Percentiles rank a stretch among this genome's conserved stretches.
phyloP scores from a whole-genome alignment of 495 filamentous ascomycete species.

The Penicillium macrosclerotiorum region DNA sequence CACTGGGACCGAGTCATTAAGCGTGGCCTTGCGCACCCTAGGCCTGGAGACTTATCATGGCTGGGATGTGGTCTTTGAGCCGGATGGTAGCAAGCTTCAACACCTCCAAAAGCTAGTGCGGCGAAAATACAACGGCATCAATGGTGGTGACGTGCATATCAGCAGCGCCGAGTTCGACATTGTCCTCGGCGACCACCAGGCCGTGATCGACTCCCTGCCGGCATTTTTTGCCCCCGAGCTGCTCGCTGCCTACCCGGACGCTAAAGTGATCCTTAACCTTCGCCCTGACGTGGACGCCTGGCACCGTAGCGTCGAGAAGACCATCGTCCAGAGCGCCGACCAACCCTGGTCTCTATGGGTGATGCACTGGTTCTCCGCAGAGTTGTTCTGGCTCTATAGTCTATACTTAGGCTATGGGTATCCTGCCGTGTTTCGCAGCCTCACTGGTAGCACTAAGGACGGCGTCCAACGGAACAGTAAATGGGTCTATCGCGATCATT shows the following conservation, averaged over 20 bases:
- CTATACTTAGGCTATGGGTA: background rate
- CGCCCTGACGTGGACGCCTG: too few relatives aligned
- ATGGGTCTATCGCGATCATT: slow-evolving; percentile 30
- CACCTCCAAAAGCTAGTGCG: slow-evolving; percentile 1
- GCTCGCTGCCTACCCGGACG: too few relatives aligned
- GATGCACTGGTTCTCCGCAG: slow-evolving; percentile 1
- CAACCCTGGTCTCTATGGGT: background rate
- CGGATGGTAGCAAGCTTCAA: slow-evolving; percentile 11
- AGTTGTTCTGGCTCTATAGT: background rate
- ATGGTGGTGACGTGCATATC: too few relatives aligned
- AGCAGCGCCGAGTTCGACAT: too few relatives aligned
- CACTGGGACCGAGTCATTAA: slow-evolving; percentile 16
- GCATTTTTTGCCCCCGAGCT: too few relatives aligned
- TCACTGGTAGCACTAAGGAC: slow-evolving; percentile 23
- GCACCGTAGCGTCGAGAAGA: too few relatives aligned
- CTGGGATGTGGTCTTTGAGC: slow-evolving; percentile 11
- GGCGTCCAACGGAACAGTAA: slow-evolving; percentile 9
- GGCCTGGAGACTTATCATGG: slow-evolving; percentile 15
- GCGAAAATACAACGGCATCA: slow-evolving; percentile 4
- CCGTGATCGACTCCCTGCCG: too few relatives aligned
- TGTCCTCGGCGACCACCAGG: too few relatives aligned
- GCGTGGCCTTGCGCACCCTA: slow-evolving; percentile 3
- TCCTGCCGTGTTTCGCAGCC: slow-evolving; percentile 18
- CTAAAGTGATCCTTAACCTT: too few relatives aligned
- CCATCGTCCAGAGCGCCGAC: too few relatives aligned